A percentile compares a stretch with the other conserved stretches of the same genome.
Evolutionary conservation across 2,329 filamentous ascomycete genomes (phyloP).

Genomic region (Cadophora gregata): DNA sequence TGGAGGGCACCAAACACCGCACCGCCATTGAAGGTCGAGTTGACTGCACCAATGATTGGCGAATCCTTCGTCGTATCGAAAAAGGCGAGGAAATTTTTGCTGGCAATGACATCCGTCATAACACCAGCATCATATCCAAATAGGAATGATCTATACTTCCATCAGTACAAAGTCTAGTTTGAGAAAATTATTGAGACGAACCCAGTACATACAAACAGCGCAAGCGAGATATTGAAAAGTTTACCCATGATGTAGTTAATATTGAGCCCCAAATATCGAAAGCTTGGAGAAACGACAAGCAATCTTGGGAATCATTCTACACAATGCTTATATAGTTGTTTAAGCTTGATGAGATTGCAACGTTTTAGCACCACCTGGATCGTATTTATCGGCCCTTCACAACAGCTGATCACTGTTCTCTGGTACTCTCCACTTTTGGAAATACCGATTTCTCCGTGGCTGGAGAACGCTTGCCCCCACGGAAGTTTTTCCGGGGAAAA

Average conservation of each 20-base stretch:
- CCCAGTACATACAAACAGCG: conserved; percentile 51
- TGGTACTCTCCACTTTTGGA: background rate
- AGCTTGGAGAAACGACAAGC: conserved; percentile 3
- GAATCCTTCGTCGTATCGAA: conserved; percentile 45
- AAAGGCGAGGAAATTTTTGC: conserved; percentile 37
- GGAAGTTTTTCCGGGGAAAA: background rate
- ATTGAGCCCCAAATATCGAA: background rate
- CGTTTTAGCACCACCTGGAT: background rate
- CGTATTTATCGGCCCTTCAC: background rate
- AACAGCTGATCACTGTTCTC: conserved; percentile 2
- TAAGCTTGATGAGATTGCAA: background rate
- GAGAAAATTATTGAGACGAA: conserved; percentile 17
- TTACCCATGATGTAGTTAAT: conserved; percentile 46
- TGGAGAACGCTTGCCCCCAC: background rate
- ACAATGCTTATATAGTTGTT: conserved; percentile 8
- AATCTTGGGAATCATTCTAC: conserved; percentile 1
- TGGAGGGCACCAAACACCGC: conserved; percentile 51
- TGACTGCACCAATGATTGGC: conserved; percentile 57
- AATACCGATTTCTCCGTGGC: conserved; percentile 16
- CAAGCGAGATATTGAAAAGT: conserved; percentile 50
- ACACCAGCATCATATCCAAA: conserved; percentile 47
- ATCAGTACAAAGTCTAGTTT: conserved; percentile 11
- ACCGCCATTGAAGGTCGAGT: conserved; percentile 69
- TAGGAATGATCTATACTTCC: conserved; percentile 45
- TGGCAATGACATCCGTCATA: conserved; percentile 44